These are phyloP conservation scores for Penicillium nordicum DNA, from an alignment of 2,329 filamentous ascomycete species.

Conservation along the genomic window DNA sequence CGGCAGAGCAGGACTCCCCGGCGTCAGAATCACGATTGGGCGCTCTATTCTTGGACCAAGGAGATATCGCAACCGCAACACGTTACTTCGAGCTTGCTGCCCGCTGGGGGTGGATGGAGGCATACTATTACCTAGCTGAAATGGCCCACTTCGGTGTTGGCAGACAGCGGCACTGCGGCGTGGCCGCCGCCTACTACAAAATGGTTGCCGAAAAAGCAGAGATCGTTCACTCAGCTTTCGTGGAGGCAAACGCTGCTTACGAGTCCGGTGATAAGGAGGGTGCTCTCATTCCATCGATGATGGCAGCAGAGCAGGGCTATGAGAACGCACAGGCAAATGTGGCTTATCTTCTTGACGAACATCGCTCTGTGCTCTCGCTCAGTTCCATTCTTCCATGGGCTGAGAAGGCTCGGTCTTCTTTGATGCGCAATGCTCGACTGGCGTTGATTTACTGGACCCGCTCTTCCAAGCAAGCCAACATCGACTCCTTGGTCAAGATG, in stretches of 20 bases:
- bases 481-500: slow-evolving; percentile 95
- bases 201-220: slow-evolving; percentile 71
- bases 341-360: slow-evolving; percentile 77
- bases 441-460: slow-evolving; percentile 93
- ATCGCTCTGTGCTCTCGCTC: slow-evolving; percentile 59
- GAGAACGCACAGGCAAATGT: slow-evolving; percentile 88
- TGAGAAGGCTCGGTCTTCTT: slow-evolving; percentile 40
- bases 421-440: slow-evolving; percentile 59
- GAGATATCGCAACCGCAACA: slow-evolving; percentile 73
- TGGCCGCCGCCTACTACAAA: slow-evolving; percentile 80
- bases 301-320: slow-evolving; percentile 89
- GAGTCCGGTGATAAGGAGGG: slow-evolving; percentile 73
- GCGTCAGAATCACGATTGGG: slow-evolving; percentile 80
- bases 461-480: slow-evolving; percentile 86
- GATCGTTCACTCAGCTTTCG: slow-evolving; percentile 70
- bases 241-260: slow-evolving; percentile 78
- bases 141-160: slow-evolving; percentile 78
- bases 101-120: slow-evolving; percentile 78
- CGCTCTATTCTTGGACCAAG: slow-evolving; percentile 81
- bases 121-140: slow-evolving; percentile 88
- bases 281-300: slow-evolving; percentile 75
- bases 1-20: slow-evolving; percentile 77
- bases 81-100: slow-evolving; percentile 86
- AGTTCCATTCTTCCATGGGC: slow-evolving; percentile 51
- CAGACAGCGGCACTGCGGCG: slow-evolving; percentile 70